Percentiles rank a stretch among this genome's conserved stretches.
Evolutionary conservation across 805 yeast genomes (phyloP).

Genomic region (Yamadazyma laniorum): DNA sequence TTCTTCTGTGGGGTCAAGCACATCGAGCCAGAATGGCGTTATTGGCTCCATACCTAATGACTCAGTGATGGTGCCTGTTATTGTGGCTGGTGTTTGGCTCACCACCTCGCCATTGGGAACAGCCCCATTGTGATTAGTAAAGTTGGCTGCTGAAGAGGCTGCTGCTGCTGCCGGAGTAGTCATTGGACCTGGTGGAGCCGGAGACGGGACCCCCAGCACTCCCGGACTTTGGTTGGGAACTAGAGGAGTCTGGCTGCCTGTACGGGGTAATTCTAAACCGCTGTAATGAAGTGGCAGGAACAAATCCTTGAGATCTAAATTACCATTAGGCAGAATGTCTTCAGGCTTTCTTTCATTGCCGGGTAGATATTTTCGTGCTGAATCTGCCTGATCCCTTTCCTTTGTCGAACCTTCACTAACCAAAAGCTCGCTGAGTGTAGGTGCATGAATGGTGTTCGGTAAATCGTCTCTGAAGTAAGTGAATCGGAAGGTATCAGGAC

Average conservation of each 20-base stretch:
- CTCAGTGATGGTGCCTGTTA: conserved; percentile 11
- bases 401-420: conserved; percentile 8
- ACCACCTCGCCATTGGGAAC: not conserved
- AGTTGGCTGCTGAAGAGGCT: not conserved
- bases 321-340: conserved; percentile 4
- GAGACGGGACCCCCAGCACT: not conserved
- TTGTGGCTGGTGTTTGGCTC: conserved; percentile 8
- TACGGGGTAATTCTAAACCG: conserved; percentile 3
- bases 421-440: conserved; percentile 78
- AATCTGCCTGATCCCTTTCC: conserved; percentile 11
- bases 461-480: conserved; percentile 91
- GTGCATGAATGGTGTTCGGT: conserved; percentile 86
- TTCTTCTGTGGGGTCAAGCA: conserved; percentile 90
- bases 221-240: not conserved
- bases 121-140: not conserved
- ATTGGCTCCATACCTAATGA: not conserved
- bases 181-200: not conserved
- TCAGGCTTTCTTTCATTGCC: conserved; percentile 7
- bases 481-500: conserved; percentile 54
- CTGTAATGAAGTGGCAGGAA: conserved; percentile 25
- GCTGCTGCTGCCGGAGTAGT: not conserved
- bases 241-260: not conserved
- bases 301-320: conserved; percentile 19
- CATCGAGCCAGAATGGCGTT: conserved; percentile 78
- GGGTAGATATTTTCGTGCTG: conserved; percentile 18